phyloP scores from a whole-genome alignment of 2,329 filamentous ascomycete genomes.

The Fonsecaea pugnacius region DNA sequence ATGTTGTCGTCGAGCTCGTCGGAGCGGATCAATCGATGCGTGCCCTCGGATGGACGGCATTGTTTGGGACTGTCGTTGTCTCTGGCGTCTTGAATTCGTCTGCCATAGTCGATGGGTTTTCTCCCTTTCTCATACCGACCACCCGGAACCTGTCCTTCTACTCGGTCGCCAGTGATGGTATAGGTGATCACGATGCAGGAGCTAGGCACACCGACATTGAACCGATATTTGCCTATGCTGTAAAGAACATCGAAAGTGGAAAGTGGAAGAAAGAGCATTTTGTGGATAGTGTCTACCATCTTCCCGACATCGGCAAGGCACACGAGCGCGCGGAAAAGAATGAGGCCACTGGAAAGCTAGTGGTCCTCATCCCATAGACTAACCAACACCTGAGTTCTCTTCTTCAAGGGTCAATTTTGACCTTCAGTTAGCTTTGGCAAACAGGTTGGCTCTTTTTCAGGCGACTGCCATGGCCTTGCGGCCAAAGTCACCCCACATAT shows the following conservation, averaged over 20 bases:
- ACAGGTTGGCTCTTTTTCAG: neutral
- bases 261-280: neutral
- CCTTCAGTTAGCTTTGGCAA: too few relatives aligned
- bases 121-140: slow-evolving; percentile 3
- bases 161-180: neutral
- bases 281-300: neutral
- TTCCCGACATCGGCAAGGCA: slow-evolving; percentile 1
- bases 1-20: slow-evolving; percentile 13
- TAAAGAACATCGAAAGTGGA: neutral
- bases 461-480: neutral
- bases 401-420: too few relatives aligned
- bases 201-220: neutral
- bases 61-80: neutral
- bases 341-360: neutral
- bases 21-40: slow-evolving; percentile 1
- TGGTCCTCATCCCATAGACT: neutral
- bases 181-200: neutral
- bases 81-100: neutral
- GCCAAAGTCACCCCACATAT: neutral
- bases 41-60: neutral
- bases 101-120: neutral
- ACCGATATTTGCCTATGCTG: neutral
- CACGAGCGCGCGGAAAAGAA: slow-evolving; percentile 4
- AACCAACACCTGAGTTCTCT: too few relatives aligned
- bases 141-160: slow-evolving; percentile 4